Evolutionary conservation across 78 protist genomes (phyloP).

Genomic region (Protostelium mycophagum): DNA sequence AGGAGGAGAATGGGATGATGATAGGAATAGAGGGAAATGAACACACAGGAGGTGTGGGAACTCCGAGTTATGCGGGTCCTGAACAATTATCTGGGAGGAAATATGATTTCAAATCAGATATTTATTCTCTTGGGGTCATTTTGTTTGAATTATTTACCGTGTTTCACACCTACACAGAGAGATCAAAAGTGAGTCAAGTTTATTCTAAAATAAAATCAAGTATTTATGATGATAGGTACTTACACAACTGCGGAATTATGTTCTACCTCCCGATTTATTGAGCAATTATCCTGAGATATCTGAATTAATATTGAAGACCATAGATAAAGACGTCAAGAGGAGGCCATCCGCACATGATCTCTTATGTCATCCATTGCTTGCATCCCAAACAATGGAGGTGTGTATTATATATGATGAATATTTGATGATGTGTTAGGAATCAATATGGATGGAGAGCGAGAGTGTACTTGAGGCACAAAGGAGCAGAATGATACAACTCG

Average conservation of each 20-base stretch:
- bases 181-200: constrained; percentile 6
- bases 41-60: constrained; percentile 63
- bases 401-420: not conserved
- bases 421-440: not conserved
- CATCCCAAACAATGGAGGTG: not conserved
- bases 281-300: constrained; percentile 24
- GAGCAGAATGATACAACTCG: not conserved
- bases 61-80: constrained; percentile 53
- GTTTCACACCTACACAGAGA: constrained; percentile 44
- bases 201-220: no score
- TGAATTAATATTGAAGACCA: constrained; percentile 10
- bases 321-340: constrained; percentile 23
- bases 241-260: constrained; percentile 22
- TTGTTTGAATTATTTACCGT: constrained; percentile 45
- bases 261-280: constrained; percentile 22
- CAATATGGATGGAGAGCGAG: not conserved
- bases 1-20: not conserved
- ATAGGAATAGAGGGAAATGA: constrained; percentile 11
- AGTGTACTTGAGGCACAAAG: not conserved
- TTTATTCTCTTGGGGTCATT: constrained; percentile 49
- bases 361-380: not conserved
- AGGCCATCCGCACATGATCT: constrained; percentile 49
- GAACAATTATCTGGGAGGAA: constrained; percentile 39
- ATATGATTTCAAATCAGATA: constrained; percentile 53
- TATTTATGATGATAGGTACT: constrained; percentile 1